Evolutionary conservation across 495 filamentous ascomycete species (phyloP), one percentile per base, ranked within the genome.

Genomic region (Articulospora tetracladia): DNA sequence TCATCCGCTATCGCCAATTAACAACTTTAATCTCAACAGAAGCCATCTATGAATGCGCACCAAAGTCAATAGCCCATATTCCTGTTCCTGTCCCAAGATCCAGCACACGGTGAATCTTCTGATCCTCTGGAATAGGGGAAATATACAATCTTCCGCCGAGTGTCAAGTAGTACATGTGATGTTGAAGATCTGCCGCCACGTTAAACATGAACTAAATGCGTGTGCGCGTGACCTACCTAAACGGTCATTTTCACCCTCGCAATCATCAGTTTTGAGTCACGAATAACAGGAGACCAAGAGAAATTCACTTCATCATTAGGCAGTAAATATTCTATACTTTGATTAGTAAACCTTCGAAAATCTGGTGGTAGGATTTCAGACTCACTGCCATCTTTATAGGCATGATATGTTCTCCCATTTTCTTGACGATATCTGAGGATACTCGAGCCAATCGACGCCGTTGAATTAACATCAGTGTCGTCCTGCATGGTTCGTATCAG

Each of bases 371-470:
- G 71, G 24, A 62, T 72, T 59, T 75, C 73, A 51, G 51, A 61
- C 72, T 79, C 76, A 58, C 69, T 32, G 28, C 53, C 53, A 41
- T 55, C 50, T 20, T 73, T 74, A 58, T 73, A 76, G 24, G 72
- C 72, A 66, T 77, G 76, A 41, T 77, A 78, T 41, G 69, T 71
- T 36, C 76, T 67, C n/a, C 74, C 74, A 59, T 78, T 72, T 48
- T 78, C 75, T 26, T 67, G 52, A 52, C 71, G 67, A 47, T 74
- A 72, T 24, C 70, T 68, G 25, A 69, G 54, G 32, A 77, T 67
- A 55, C 69, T 74, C 1, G 74, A 74, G 8, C 60, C 54, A 24
- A 77, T 48, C 6, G 68, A 70, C 50, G 28, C 30, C 24, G 50
- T 53, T 22, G 59, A 66, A 23, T 49, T 62, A 6, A 34, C 59